These are phyloP conservation scores for Podila clonocystis DNA, from an alignment of 192 early-diverging fungal species.

Conservation along the genomic window DNA sequence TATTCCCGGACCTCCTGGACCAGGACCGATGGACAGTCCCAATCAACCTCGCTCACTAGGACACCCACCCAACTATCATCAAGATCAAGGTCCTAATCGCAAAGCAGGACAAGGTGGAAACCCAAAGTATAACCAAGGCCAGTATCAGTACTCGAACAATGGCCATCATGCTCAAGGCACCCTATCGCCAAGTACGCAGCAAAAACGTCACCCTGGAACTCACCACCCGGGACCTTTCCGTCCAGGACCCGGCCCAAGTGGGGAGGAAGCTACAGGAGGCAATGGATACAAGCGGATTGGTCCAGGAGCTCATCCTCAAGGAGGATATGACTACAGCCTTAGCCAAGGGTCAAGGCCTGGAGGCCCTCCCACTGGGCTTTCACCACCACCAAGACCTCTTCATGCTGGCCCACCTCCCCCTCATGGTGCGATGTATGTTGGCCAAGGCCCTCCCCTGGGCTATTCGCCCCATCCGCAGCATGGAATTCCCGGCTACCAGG, in stretches of 20 bases:
- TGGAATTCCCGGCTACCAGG: constrained; percentile 22
- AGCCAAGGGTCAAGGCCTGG: no score
- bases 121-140: constrained; percentile 10
- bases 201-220: constrained; percentile 13
- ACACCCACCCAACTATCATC: constrained; percentile 1
- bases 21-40: constrained; percentile 1
- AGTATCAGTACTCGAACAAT: not conserved
- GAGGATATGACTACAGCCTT: not conserved
- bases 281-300: constrained; percentile 9
- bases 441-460: constrained; percentile 23
- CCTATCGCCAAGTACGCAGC: not conserved
- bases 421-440: constrained; percentile 11
- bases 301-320: not conserved
- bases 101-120: constrained; percentile 11
- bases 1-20: not conserved
- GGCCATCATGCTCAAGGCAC: constrained; percentile 4
- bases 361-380: no score
- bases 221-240: constrained; percentile 6
- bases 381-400: no score
- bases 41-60: not conserved
- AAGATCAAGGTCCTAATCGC: constrained; percentile 17
- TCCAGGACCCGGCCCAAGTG: not conserved
- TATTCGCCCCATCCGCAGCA: constrained; percentile 8
- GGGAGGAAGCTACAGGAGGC: not conserved
- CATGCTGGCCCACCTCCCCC: no score